Conservation (phyloP, 345 rosid genomes). For the Sonneratia alba region DNA sequence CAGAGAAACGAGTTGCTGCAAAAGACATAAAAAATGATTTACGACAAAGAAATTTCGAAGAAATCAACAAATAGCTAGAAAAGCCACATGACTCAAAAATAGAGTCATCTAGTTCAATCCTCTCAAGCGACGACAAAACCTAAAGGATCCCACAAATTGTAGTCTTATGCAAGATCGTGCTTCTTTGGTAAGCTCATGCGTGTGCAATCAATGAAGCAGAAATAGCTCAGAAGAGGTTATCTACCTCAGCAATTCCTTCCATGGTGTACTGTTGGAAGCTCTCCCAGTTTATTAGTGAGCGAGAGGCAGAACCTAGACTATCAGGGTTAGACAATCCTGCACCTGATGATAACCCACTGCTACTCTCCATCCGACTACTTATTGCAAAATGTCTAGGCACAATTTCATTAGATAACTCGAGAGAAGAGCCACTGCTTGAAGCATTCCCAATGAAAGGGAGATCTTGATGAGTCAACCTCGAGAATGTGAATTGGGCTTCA, state of each 20-base stretch:
- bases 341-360: slow-evolving; percentile 30
- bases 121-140: slow-evolving; percentile 79
- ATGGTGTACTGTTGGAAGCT: slow-evolving; percentile 46
- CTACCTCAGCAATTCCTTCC: slow-evolving; percentile 93
- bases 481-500: slow-evolving; percentile 20
- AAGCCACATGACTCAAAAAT: slow-evolving; percentile 52
- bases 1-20: slow-evolving; percentile 78
- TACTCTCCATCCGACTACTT: slow-evolving; percentile 23
- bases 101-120: slow-evolving; percentile 75
- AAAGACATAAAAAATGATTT: slow-evolving; percentile 8
- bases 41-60: background rate
- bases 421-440: slow-evolving; percentile 18
- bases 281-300: slow-evolving; percentile 14
- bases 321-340: slow-evolving; percentile 44
- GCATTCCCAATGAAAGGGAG: slow-evolving; percentile 27
- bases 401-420: slow-evolving; percentile 25
- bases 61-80: slow-evolving; percentile 8
- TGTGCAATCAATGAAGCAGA: background rate
- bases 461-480: slow-evolving; percentile 33
- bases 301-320: slow-evolving; percentile 28
- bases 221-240: background rate
- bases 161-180: background rate
- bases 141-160: slow-evolving; percentile 16
- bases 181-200: too few relatives aligned
- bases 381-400: slow-evolving; percentile 16